Percentiles rank a stretch among this genome's conserved stretches.
These are phyloP conservation scores for Eleusine coracana DNA, from an alignment of 176 grass and related monocot genomes.

Conservation along the genomic window DNA sequence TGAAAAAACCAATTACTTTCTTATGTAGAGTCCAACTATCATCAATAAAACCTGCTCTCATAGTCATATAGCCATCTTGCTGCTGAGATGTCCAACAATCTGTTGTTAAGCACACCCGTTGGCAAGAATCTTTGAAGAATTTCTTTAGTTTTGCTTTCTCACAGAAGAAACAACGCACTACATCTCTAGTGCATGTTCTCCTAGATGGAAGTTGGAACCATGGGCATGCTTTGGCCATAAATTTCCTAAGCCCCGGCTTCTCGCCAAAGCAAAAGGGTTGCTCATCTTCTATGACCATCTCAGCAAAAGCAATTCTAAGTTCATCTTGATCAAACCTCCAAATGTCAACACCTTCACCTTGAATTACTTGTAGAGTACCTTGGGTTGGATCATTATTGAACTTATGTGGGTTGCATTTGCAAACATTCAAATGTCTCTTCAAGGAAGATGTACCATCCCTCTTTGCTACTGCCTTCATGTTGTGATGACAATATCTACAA, in stretches of 20 bases:
- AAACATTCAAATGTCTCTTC: not conserved
- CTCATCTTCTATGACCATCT: not conserved
- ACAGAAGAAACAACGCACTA: too few species aligned
- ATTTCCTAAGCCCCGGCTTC: too few species aligned
- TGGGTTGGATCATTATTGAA: too few species aligned
- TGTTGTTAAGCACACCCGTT: not conserved
- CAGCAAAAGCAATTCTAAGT: not conserved
- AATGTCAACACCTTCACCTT: not conserved
- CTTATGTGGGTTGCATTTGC: not conserved
- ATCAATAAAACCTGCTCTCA: not conserved
- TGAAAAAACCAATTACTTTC: not conserved
- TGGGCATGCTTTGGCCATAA: too few species aligned
- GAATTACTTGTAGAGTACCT: not conserved
- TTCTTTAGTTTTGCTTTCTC: not conserved
- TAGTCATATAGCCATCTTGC: not conserved
- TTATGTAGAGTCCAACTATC: not conserved
- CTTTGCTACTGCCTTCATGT: not conserved
- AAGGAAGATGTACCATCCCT: not conserved
- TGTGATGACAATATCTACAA: not conserved
- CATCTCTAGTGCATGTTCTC: too few species aligned
- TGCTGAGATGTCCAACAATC: slow-evolving; percentile 1
- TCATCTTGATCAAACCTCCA: not conserved
- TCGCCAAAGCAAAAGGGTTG: not conserved
- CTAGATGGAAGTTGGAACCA: too few species aligned
- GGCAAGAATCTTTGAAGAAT: not conserved